Conservation (phyloP, 2,329 filamentous ascomycete genomes). For the Penicillium concentricum region DNA sequence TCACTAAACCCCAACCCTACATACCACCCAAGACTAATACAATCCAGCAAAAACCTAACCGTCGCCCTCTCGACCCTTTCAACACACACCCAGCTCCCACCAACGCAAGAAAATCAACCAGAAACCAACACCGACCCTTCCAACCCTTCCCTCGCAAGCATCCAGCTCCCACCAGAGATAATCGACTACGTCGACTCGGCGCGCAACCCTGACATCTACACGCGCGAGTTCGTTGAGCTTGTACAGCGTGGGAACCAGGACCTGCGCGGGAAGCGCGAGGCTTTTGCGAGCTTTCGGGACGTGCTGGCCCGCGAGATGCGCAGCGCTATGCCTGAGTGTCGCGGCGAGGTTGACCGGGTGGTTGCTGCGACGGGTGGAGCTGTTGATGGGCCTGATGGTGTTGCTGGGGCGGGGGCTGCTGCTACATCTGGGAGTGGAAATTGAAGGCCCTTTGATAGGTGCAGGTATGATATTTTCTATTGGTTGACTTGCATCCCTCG, state of each 20-base stretch:
- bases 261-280: slow-evolving; percentile 60
- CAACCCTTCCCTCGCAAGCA: slow-evolving; percentile 49
- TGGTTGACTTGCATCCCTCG: not conserved
- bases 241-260: slow-evolving; percentile 63
- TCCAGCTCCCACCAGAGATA: slow-evolving; percentile 60
- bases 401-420: not conserved
- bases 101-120: slow-evolving; percentile 9
- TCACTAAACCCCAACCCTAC: not conserved
- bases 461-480: not conserved
- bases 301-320: slow-evolving; percentile 59
- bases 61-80: slow-evolving; percentile 55
- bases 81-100: slow-evolving; percentile 33
- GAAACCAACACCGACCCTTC: slow-evolving; percentile 33
- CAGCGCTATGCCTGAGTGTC: slow-evolving; percentile 57
- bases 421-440: not conserved
- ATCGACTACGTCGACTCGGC: slow-evolving; percentile 62
- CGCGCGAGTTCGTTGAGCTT: slow-evolving; percentile 63
- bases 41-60: slow-evolving; percentile 51
- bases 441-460: not conserved
- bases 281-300: slow-evolving; percentile 59
- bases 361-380: slow-evolving; percentile 42
- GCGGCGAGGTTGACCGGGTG: slow-evolving; percentile 53
- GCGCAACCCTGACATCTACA: slow-evolving; percentile 67
- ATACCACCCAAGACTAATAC: slow-evolving; percentile 2
- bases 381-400: not conserved